Percentiles rank a stretch among this genome's conserved stretches.
phyloP scores from a whole-genome alignment of 345 rosid genomes.

The Rhodomyrtus tomentosa region DNA sequence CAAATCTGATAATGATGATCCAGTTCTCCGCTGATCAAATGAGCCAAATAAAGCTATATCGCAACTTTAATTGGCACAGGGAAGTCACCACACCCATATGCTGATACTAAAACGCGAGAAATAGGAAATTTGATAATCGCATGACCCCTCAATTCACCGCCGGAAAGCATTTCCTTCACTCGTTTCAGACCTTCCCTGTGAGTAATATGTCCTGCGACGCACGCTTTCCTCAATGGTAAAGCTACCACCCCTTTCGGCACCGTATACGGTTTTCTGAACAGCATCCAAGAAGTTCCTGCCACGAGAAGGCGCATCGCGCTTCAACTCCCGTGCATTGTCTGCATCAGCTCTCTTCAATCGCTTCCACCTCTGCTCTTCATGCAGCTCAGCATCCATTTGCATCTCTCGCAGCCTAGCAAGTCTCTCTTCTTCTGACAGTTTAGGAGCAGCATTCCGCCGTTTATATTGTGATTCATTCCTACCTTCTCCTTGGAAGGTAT shows the following conservation, averaged over 20 bases:
- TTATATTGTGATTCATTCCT: slow-evolving; percentile 20
- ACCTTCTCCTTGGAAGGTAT: slow-evolving; percentile 1
- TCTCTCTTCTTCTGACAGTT: slow-evolving; percentile 79
- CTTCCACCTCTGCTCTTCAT: slow-evolving; percentile 91
- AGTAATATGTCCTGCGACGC: slow-evolving; percentile 71
- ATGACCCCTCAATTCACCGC: slow-evolving; percentile 19
- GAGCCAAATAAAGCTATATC: not conserved
- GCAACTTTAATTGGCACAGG: not conserved
- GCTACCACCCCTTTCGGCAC: slow-evolving; percentile 88
- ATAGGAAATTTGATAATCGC: not conserved
- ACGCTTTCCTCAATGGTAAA: slow-evolving; percentile 87
- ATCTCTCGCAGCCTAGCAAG: slow-evolving; percentile 69
- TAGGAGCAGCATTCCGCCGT: slow-evolving; percentile 28
- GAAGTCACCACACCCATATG: not conserved
- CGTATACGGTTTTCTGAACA: slow-evolving; percentile 71
- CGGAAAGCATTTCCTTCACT: slow-evolving; percentile 79
- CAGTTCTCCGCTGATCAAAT: not conserved
- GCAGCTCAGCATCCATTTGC: slow-evolving; percentile 83
- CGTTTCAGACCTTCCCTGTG: slow-evolving; percentile 56
- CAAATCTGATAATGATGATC: not conserved
- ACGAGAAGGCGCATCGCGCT: slow-evolving; percentile 13
- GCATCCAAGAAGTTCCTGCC: slow-evolving; percentile 83
- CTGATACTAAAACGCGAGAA: not conserved
- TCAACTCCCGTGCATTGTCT: slow-evolving; percentile 58
- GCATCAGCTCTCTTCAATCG: slow-evolving; percentile 80